Conservation (phyloP, 805 yeast genomes). For the Candida cerambycidarum region DNA sequence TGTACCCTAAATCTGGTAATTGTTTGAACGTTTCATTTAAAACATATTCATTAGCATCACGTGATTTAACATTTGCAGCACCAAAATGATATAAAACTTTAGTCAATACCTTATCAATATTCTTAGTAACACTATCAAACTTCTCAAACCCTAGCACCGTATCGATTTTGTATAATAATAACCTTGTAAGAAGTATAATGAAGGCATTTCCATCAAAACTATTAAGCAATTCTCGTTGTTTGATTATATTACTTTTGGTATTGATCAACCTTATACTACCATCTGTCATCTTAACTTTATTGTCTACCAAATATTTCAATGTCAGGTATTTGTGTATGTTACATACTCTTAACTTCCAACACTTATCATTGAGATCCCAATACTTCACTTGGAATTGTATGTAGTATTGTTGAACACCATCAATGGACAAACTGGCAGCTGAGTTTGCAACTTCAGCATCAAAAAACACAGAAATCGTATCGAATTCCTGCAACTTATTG, state of each 20-base stretch:
- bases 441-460: constrained; percentile 31
- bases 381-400: constrained; percentile 35
- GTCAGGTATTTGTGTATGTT: constrained; percentile 33
- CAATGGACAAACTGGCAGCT: constrained; percentile 16
- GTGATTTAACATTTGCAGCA: constrained; percentile 17
- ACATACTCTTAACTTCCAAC: constrained; percentile 30
- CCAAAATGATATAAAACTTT: constrained; percentile 30
- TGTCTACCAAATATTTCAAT: constrained; percentile 16
- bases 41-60: constrained; percentile 17
- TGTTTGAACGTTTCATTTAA: constrained; percentile 27
- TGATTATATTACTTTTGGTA: constrained; percentile 22
- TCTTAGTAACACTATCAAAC: constrained; percentile 26
- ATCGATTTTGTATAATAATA: constrained; percentile 35
- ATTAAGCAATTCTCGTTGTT: constrained; percentile 24
- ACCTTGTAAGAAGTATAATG: constrained; percentile 29
- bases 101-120: constrained; percentile 27
- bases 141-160: constrained; percentile 33
- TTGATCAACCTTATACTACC: constrained; percentile 17
- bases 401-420: constrained; percentile 23
- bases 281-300: constrained; percentile 17
- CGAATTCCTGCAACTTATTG: constrained; percentile 20
- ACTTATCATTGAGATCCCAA: constrained; percentile 20
- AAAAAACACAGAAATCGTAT: constrained; percentile 31
- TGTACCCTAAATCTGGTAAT: constrained; percentile 32
- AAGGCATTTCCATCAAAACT: constrained; percentile 36